A percentile compares a stretch with the other conserved stretches of the same genome.
These are phyloP conservation scores for Seiridium cupressi DNA, from an alignment of 2,329 filamentous ascomycete genomes.

Conservation along the genomic window DNA sequence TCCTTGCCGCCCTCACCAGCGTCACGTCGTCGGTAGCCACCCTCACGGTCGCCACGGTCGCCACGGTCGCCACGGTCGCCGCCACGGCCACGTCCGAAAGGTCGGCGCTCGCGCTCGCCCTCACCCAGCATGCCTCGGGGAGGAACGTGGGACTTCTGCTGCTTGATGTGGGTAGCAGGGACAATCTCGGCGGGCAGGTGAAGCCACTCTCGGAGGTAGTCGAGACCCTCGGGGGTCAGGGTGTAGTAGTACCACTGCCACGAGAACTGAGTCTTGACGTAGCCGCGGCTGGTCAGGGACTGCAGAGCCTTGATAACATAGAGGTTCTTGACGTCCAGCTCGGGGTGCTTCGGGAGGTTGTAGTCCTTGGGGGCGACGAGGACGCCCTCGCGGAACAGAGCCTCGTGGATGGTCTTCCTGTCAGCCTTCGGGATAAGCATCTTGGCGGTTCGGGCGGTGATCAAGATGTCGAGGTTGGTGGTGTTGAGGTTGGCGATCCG, in stretches of 20 bases:
- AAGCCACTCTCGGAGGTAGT: conserved; percentile 99
- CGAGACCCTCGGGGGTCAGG: conserved; percentile 97
- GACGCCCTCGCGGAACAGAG: conserved; percentile 91
- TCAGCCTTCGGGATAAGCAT: conserved; percentile 99
- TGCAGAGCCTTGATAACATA: conserved; percentile 99
- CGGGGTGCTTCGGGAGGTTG: conserved; percentile 95
- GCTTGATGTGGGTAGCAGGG: conserved; percentile 99
- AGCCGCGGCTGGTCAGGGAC: conserved; percentile 96
- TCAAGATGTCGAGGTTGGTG: conserved; percentile 50
- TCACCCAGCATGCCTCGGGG: conserved; percentile 98
- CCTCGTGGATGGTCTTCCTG: conserved; percentile 99
- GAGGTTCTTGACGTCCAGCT: conserved; percentile 99
- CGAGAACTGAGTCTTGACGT: conserved; percentile 99
- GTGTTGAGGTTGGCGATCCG: conserved; percentile 18
- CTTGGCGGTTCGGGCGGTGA: conserved; percentile 55
- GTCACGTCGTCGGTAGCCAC: conserved; percentile 90
- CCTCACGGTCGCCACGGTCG: conserved; percentile 67
- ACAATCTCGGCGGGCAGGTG: conserved; percentile 99
- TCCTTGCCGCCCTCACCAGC: conserved; percentile 78
- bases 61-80: conserved; percentile 49
- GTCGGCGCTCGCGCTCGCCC: conserved; percentile 75
- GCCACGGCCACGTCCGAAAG: conserved; percentile 76
- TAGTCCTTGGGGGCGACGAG: conserved; percentile 99
- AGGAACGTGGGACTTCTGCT: conserved; percentile 97
- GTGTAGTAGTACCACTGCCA: conserved; percentile 99